Evolutionary conservation across 306 rosid species (phyloP).

Genomic region (Myrica gale): DNA sequence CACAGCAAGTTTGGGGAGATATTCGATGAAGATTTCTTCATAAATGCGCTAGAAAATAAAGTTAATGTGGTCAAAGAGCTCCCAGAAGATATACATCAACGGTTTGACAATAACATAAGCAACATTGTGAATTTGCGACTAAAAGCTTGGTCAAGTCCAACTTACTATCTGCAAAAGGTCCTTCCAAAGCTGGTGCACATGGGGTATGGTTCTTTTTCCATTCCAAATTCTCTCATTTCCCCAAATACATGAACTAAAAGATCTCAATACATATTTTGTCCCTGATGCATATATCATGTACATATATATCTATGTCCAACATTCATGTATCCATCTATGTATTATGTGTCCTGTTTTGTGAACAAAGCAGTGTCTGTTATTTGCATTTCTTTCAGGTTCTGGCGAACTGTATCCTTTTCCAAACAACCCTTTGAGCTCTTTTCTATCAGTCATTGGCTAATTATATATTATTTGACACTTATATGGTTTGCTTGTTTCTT

Average conservation of each 20-base stretch:
- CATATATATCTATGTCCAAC: background rate
- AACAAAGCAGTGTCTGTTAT: background rate
- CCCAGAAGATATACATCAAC: constrained; percentile 68
- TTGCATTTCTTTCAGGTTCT: background rate
- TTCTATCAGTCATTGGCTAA: background rate
- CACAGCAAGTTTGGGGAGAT: constrained; percentile 84
- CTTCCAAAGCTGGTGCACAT: constrained; percentile 76
- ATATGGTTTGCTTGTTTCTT: constrained; percentile 38
- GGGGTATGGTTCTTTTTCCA: constrained; percentile 53
- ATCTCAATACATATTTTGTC: background rate
- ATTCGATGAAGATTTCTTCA: constrained; percentile 89
- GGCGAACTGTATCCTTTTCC: background rate
- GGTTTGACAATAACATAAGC: constrained; percentile 79
- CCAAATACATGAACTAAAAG: constrained; percentile 13
- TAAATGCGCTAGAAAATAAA: constrained; percentile 54
- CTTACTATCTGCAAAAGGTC: constrained; percentile 86
- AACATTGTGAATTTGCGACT: constrained; percentile 89
- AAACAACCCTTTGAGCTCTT: background rate
- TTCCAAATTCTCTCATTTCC: constrained; percentile 25
- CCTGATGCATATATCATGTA: background rate
- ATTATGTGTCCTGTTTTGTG: background rate
- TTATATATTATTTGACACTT: constrained; percentile 27
- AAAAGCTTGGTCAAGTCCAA: constrained; percentile 92
- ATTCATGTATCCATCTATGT: background rate
- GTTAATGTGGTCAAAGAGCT: constrained; percentile 80